Percentiles rank a stretch among this genome's conserved stretches.
These are phyloP conservation scores for Talaromyces stipitatus DNA, from an alignment of 495 filamentous ascomycete species.

Conservation along the genomic window DNA sequence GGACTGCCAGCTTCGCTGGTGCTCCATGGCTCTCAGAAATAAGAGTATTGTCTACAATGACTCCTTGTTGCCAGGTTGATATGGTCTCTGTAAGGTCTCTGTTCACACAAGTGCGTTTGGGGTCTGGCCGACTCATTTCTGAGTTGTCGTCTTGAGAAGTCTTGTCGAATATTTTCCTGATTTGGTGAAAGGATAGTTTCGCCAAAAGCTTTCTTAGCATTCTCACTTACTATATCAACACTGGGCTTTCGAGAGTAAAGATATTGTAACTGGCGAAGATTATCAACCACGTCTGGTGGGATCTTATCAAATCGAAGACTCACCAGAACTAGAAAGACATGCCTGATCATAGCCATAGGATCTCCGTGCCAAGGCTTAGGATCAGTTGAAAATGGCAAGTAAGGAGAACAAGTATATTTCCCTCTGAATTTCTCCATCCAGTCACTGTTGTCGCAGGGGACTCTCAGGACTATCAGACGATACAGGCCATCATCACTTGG, in stretches of 20 bases:
- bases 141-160: background rate
- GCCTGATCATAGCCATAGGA: background rate
- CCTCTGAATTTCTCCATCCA: too few species aligned
- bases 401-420: too few species aligned
- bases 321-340: background rate
- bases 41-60: too few species aligned
- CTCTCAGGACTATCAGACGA: background rate
- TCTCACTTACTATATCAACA: too few species aligned
- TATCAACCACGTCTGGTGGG: background rate
- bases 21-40: too few species aligned
- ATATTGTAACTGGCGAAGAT: background rate
- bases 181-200: background rate
- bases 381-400: too few species aligned
- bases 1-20: too few species aligned
- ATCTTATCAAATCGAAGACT: background rate
- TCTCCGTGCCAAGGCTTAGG: background rate
- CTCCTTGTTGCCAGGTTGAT: too few species aligned
- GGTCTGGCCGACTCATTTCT: background rate
- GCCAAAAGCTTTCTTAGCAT: background rate
- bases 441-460: too few species aligned
- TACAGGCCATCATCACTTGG: background rate
- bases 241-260: background rate
- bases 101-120: background rate
- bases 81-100: background rate
- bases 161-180: background rate